Evolutionary conservation across 192 early-diverging fungal genomes (phyloP).

Genomic region (Backusella tarrabulga): DNA sequence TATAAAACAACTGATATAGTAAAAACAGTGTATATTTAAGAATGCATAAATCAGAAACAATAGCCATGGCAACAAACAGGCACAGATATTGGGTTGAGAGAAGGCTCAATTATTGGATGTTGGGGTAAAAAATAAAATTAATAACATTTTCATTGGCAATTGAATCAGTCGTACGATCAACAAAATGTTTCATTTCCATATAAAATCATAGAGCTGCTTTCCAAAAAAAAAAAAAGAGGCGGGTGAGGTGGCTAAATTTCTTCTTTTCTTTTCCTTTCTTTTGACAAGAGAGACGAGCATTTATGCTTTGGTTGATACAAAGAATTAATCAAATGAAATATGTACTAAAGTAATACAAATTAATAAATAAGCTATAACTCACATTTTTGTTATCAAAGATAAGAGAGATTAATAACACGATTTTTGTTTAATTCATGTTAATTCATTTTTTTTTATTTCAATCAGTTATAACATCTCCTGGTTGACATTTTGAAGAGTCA

Average conservation of each 20-base stretch:
- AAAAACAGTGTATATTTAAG: not conserved
- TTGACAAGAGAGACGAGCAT: not conserved
- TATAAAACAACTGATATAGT: not conserved
- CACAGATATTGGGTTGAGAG: slow-evolving; percentile 1
- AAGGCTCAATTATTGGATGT: not conserved
- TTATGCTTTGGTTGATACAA: not conserved
- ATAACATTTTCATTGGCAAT: not conserved
- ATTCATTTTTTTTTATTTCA: not conserved
- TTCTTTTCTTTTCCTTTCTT: not conserved
- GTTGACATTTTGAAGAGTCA: not conserved
- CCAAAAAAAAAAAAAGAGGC: not conserved
- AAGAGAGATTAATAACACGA: too few species aligned
- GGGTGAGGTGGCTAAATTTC: not conserved
- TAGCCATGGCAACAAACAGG: not conserved
- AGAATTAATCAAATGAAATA: not conserved
- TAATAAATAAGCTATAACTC: not conserved
- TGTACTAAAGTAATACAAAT: too few species aligned
- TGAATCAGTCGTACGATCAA: not conserved
- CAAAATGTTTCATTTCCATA: not conserved
- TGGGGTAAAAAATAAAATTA: not conserved
- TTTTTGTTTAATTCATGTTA: not conserved
- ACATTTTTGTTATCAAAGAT: not conserved
- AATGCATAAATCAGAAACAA: not conserved
- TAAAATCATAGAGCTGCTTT: not conserved
- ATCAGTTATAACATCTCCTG: not conserved